These are phyloP conservation scores for Medicago lupulina DNA, from an alignment of 306 rosid genomes.

Conservation along the genomic window DNA sequence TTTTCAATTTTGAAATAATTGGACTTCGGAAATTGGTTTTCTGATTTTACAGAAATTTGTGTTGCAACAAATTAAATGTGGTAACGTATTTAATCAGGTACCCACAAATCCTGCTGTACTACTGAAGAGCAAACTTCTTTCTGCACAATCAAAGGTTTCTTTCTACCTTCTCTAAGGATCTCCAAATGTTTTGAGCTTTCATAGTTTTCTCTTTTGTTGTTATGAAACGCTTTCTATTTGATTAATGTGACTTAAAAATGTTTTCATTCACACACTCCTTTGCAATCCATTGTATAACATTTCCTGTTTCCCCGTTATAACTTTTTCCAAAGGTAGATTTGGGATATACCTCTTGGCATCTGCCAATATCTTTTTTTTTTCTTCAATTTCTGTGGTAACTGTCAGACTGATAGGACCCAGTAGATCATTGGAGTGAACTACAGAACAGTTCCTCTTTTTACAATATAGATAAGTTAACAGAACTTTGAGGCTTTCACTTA, in stretches of 20 bases:
- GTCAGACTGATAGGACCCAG: not conserved
- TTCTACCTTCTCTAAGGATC: slow-evolving; percentile 34
- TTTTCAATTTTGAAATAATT: slow-evolving; percentile 26
- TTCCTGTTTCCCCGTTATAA: slow-evolving; percentile 12
- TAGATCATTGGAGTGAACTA: not conserved
- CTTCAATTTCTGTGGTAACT: not conserved
- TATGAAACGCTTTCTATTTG: slow-evolving; percentile 32
- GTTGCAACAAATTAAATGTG: slow-evolving; percentile 28
- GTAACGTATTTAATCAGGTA: slow-evolving; percentile 55
- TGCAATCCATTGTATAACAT: not conserved
- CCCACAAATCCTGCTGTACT: slow-evolving; percentile 80
- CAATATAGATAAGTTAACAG: not conserved
- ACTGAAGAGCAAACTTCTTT: slow-evolving; percentile 76
- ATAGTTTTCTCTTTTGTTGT: slow-evolving; percentile 15
- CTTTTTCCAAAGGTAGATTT: slow-evolving; percentile 15
- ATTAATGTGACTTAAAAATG: not conserved
- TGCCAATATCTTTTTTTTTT: not conserved
- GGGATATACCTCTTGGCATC: slow-evolving; percentile 6
- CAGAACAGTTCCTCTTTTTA: not conserved
- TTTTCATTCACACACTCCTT: not conserved
- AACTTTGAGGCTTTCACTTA: not conserved
- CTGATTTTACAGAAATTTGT: slow-evolving; percentile 27
- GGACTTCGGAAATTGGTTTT: slow-evolving; percentile 29
- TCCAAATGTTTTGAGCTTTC: slow-evolving; percentile 22
- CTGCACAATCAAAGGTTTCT: slow-evolving; percentile 85